These are phyloP conservation scores for Phlebiopsis gigantea DNA, from an alignment of 768 basidiomycete species.

Conservation along the genomic window DNA sequence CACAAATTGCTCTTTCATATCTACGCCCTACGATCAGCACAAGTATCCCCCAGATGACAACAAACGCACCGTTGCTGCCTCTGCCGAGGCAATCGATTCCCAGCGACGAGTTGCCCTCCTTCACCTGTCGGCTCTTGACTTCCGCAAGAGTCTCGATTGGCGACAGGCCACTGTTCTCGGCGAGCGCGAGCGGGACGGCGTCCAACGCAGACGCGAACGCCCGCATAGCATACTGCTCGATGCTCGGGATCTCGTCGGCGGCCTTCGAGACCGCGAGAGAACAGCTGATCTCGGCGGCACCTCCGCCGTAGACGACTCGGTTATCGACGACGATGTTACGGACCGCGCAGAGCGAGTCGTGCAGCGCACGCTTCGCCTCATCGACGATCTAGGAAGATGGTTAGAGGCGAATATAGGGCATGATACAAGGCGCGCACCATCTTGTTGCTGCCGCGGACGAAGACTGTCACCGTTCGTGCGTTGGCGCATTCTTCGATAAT, in stretches of 20 bases:
- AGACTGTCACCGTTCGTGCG: constrained; percentile 92
- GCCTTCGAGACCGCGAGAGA: constrained; percentile 90
- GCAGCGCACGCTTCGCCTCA: constrained; percentile 95
- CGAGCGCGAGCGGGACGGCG: constrained; percentile 90
- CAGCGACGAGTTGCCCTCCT: constrained; percentile 75
- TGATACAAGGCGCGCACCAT: constrained; percentile 55
- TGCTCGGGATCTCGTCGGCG: constrained; percentile 95
- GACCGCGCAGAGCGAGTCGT: constrained; percentile 96
- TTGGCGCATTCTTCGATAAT: constrained; percentile 99
- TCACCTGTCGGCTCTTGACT: constrained; percentile 89
- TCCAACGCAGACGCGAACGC: constrained; percentile 97
- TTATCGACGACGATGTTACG: constrained; percentile 94
- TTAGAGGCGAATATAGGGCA: background rate
- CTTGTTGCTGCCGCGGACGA: constrained; percentile 97
- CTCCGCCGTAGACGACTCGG: constrained; percentile 97
- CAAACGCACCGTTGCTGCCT: constrained; percentile 72
- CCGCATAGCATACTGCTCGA: constrained; percentile 99
- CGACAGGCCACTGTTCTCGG: constrained; percentile 94
- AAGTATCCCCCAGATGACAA: background rate
- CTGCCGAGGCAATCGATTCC: constrained; percentile 91
- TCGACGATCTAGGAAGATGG: constrained; percentile 76
- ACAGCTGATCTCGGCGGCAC: constrained; percentile 95
- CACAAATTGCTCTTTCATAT: constrained; percentile 97
- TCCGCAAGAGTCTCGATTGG: constrained; percentile 97
- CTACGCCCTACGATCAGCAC: constrained; percentile 35